These are phyloP conservation scores for Phytopythium boreale DNA, from an alignment of 352 stramenopile species.

Conservation along the genomic window DNA sequence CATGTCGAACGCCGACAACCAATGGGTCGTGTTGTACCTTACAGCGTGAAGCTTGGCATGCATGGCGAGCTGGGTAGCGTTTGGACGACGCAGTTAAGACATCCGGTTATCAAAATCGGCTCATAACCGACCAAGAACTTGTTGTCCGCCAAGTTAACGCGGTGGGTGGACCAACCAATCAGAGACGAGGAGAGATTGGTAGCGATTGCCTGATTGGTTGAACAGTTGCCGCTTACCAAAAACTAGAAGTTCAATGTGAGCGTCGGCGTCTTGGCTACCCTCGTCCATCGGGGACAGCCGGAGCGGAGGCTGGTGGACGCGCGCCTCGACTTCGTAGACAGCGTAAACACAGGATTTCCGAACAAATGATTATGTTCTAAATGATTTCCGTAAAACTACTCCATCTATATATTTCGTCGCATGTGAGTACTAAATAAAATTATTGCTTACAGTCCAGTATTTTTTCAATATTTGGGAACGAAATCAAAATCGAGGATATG, in stretches of 20 bases:
- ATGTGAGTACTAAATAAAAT: too few relatives aligned
- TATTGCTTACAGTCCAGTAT: too few relatives aligned
- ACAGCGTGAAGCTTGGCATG: neutral
- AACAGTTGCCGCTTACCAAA: slow-evolving; percentile 10
- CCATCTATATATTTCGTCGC: too few relatives aligned
- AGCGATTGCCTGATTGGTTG: slow-evolving; percentile 1
- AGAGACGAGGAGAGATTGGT: neutral
- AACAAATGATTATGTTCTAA: too few relatives aligned
- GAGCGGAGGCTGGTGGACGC: neutral
- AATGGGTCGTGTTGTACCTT: slow-evolving; percentile 4
- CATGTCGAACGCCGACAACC: slow-evolving; percentile 3
- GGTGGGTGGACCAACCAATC: slow-evolving; percentile 6
- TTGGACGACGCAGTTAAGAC: slow-evolving; percentile 1
- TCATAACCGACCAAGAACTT: neutral
- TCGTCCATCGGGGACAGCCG: neutral
- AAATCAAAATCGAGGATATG: too few relatives aligned
- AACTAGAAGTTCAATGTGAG: slow-evolving; percentile 3
- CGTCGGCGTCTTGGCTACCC: neutral
- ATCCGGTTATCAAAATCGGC: neutral
- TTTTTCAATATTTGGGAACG: too few relatives aligned
- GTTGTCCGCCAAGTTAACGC: slow-evolving; percentile 7
- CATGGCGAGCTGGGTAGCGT: neutral
- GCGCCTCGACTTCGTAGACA: neutral
- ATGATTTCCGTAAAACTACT: too few relatives aligned
- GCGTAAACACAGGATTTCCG: too few relatives aligned